phyloP scores from a whole-genome alignment of 352 stramenopile genomes.

The Pythium rhizo-oryzae region DNA sequence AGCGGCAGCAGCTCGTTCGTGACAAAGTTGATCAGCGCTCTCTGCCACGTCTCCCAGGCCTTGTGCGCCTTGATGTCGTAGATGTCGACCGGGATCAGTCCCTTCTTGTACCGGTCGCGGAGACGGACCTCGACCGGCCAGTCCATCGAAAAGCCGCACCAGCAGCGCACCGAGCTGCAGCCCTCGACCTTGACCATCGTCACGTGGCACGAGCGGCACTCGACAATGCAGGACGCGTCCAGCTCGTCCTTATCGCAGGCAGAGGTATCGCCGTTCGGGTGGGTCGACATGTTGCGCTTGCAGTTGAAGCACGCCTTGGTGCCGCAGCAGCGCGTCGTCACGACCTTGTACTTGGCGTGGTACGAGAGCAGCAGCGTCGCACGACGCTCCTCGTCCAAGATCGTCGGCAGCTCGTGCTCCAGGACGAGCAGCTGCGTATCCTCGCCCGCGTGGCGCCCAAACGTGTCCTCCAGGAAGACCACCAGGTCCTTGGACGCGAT shows the following conservation, averaged over 20 bases:
- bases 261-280: neutral
- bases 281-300: slow-evolving; percentile 20
- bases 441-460: slow-evolving; percentile 13
- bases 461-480: slow-evolving; percentile 18
- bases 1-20: slow-evolving; percentile 1
- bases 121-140: slow-evolving; percentile 33
- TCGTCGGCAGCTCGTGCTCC: slow-evolving; percentile 19
- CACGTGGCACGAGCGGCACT: slow-evolving; percentile 34
- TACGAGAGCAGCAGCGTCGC: slow-evolving; percentile 29
- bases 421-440: slow-evolving; percentile 22
- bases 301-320: slow-evolving; percentile 30
- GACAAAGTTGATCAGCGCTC: neutral
- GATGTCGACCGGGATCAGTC: slow-evolving; percentile 38
- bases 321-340: slow-evolving; percentile 26
- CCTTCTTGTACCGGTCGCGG: slow-evolving; percentile 23
- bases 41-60: slow-evolving; percentile 28
- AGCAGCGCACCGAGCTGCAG: slow-evolving; percentile 27
- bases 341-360: slow-evolving; percentile 30
- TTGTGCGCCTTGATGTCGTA: slow-evolving; percentile 33
- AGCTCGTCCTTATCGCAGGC: slow-evolving; percentile 14
- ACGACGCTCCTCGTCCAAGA: slow-evolving; percentile 28
- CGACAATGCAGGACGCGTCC: slow-evolving; percentile 9
- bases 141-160: slow-evolving; percentile 39
- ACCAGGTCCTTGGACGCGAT: slow-evolving; percentile 17
- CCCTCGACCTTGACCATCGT: slow-evolving; percentile 35